Conservation (phyloP, 2,329 filamentous ascomycete genomes). For the Nannizzia gypsea region DNA sequence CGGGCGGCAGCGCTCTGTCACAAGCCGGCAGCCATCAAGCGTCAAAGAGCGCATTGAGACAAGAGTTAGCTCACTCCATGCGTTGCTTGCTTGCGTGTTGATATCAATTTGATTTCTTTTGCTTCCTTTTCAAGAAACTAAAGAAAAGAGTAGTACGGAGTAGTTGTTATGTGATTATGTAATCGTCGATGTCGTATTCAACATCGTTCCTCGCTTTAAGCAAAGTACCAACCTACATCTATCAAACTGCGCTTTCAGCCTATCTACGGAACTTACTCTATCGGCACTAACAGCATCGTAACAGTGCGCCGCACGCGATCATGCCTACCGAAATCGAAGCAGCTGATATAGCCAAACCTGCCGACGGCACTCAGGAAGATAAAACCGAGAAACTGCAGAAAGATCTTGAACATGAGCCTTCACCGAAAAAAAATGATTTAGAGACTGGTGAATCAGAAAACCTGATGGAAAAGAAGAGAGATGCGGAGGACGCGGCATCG, state of each 20-base stretch:
- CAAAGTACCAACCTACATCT: neutral
- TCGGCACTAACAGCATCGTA: neutral
- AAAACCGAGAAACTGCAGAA: neutral
- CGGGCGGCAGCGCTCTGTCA: neutral
- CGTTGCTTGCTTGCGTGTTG: neutral
- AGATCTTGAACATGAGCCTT: neutral
- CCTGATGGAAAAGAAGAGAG: constrained; percentile 4
- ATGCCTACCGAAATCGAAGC: constrained; percentile 1
- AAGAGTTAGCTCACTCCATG: neutral
- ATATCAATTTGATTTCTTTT: neutral
- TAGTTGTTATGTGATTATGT: neutral
- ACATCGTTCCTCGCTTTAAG: neutral
- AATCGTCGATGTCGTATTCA: neutral
- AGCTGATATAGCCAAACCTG: neutral
- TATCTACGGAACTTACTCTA: neutral
- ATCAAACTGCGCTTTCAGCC: neutral
- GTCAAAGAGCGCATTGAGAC: constrained; percentile 6
- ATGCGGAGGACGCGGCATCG: constrained; percentile 15
- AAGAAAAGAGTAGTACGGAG: neutral
- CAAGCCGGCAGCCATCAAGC: neutral
- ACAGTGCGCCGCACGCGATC: neutral
- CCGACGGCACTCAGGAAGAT: neutral
- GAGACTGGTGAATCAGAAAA: neutral
- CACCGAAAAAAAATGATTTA: constrained; percentile 8
- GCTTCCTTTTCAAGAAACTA: neutral